Evolutionary conservation across 495 filamentous ascomycete genomes (phyloP), one percentile per base, ranked within the genome.

Genomic region (Baudoinia panamericana): DNA sequence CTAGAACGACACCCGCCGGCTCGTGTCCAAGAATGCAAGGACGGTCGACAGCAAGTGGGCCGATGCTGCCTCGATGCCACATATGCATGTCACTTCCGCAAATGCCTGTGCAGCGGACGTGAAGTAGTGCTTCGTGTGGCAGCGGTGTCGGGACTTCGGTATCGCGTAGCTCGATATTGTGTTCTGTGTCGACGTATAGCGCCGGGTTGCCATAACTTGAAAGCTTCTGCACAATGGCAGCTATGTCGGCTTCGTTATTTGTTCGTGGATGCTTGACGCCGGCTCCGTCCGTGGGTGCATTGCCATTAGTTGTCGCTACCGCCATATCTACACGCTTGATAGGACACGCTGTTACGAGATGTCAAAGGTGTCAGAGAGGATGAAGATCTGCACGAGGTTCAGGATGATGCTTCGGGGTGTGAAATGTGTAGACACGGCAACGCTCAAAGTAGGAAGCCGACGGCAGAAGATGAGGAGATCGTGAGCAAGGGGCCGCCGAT

Each of bases 21-120:
- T 70, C 67, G 39, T 70, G 67, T 8, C 67, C 67, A 13, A 70
- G 43, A 30, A 69, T 62, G 38, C 62, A 65, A 33, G 65, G 56
- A 3, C 59, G 57, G 21, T 63, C 61, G 23, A 70, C 58, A 12
- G 61, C 57, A 1, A 68, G 52, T 11, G 60, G 54, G 3, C 67
- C 67, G 42, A 70, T 67, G 23, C 56, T 41, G 4, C 67, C 67
- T 3, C 50, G 48, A 39, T 67, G 64, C 67, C 67, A 70, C 40
- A 70, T 60, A 34, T 62, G 58, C 19, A 60, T 53, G 36, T 62
- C 58, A 9, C 56, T 58, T 26, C 40, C 46, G 27, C 45, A 45
- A 34, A 45, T 45, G 12, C 42, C 42, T 7, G 42, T 45, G 22
- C 42, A 45, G 9, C 34, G 22, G 17, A 45, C 42, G 26, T 45